A percentile compares a stretch with the other conserved stretches of the same genome.
Conservation (phyloP, 192 early-diverging fungal species). For the Obelidium mucronatum region DNA sequence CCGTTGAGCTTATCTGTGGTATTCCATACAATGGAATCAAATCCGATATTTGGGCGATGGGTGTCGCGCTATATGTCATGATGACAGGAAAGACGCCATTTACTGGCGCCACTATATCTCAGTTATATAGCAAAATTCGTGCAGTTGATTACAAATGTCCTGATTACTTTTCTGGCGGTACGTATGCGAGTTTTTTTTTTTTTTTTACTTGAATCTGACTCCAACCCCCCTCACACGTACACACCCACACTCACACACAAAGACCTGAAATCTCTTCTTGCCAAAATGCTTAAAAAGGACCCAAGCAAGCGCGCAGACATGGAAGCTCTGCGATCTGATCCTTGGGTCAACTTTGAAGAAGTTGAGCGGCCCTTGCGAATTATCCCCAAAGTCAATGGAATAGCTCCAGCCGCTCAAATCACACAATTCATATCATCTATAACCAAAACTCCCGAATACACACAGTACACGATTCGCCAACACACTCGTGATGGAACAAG, state of each 20-base stretch:
- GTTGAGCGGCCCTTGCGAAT: constrained; percentile 49
- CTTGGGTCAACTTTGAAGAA: constrained; percentile 71
- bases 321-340: constrained; percentile 56
- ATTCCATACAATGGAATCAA: constrained; percentile 68
- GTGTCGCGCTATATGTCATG: constrained; percentile 70
- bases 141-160: constrained; percentile 66
- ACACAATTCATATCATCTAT: constrained; percentile 61
- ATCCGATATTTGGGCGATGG: constrained; percentile 74
- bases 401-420: constrained; percentile 44
- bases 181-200: background rate
- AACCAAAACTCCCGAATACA: constrained; percentile 50
- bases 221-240: background rate
- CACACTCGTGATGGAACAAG: constrained; percentile 51
- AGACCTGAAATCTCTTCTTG: constrained; percentile 58
- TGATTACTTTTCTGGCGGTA: constrained; percentile 63
- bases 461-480: constrained; percentile 54
- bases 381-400: constrained; percentile 49
- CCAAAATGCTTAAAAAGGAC: constrained; percentile 63
- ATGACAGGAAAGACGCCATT: constrained; percentile 68
- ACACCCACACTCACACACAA: background rate
- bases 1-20: constrained; percentile 67
- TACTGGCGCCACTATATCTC: constrained; percentile 56
- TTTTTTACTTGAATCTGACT: background rate
- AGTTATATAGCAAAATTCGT: constrained; percentile 65
- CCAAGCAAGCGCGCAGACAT: constrained; percentile 60